Percentiles rank a stretch among this genome's conserved stretches.
Evolutionary conservation across 371 early-diverging fungal species (phyloP).

Genomic region (Quaeritorhiza haematococci): DNA sequence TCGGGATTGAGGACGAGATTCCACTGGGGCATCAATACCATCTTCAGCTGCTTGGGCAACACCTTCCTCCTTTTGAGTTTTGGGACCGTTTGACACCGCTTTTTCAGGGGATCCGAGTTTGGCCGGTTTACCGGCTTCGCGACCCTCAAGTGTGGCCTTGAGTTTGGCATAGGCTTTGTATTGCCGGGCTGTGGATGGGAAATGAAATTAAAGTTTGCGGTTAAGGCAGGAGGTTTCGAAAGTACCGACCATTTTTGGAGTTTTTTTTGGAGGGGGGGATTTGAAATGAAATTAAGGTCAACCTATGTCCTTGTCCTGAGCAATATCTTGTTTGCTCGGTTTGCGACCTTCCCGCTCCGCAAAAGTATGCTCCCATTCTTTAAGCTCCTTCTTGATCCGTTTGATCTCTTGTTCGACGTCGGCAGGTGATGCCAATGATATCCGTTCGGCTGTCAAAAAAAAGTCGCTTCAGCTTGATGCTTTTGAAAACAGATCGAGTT

Average conservation of each 20-base stretch:
- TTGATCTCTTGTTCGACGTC: no score
- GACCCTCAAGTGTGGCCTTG: constrained; percentile 18
- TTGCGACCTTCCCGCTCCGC: constrained; percentile 34
- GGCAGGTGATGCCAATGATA: no score
- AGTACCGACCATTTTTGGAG: background rate
- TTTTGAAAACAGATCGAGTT: no score
- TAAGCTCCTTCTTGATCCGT: constrained; percentile 41
- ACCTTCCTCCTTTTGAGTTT: background rate
- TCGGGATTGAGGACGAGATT: no score
- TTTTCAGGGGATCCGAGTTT: background rate
- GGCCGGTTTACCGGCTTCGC: constrained; percentile 2
- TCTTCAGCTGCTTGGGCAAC: constrained; percentile 2
- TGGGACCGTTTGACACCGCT: background rate
- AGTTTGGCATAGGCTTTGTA: constrained; percentile 46
- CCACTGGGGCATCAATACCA: no score
- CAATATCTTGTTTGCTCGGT: constrained; percentile 49
- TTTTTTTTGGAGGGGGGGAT: no score
- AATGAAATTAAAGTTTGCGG: no score
- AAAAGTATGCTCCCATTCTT: constrained; percentile 51
- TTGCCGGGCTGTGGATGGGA: constrained; percentile 17
- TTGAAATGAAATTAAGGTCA: constrained; percentile 1
- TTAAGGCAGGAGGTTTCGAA: background rate
- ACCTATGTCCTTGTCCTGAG: constrained; percentile 36
- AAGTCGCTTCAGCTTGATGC: no score
- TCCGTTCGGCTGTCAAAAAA: no score